These are phyloP conservation scores for Erigeron canadensis DNA, from an alignment of 129 eudicot species.

Conservation along the genomic window DNA sequence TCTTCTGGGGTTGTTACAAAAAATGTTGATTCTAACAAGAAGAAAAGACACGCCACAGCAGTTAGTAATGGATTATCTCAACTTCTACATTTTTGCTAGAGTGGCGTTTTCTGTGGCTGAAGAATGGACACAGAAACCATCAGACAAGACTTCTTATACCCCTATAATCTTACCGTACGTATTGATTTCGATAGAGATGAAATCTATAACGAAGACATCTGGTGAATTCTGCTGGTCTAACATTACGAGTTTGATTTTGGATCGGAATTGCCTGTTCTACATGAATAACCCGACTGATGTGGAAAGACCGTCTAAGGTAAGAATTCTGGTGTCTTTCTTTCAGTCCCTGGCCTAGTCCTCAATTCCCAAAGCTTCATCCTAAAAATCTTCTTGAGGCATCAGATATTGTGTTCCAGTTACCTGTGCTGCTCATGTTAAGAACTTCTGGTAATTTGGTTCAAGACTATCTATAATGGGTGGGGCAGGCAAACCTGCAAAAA, in stretches of 20 bases:
- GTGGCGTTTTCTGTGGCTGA: conserved; percentile 60
- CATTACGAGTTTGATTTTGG: conserved; percentile 43
- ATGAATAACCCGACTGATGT: conserved; percentile 37
- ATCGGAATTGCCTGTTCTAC: conserved; percentile 64
- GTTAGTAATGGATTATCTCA: conserved; percentile 40
- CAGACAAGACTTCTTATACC: conserved; percentile 47
- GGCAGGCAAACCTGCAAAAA: background rate
- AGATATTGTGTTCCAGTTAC: conserved; percentile 43
- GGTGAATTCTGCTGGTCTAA: conserved; percentile 77
- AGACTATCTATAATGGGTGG: background rate
- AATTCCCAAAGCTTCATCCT: conserved; percentile 57
- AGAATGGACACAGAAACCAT: conserved; percentile 51
- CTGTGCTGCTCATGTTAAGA: conserved; percentile 62
- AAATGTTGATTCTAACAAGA: conserved; percentile 16
- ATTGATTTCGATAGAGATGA: conserved; percentile 59
- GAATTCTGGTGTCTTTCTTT: conserved; percentile 71
- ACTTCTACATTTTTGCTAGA: conserved; percentile 69
- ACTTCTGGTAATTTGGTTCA: background rate
- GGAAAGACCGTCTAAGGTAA: conserved; percentile 55
- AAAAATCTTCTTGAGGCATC: conserved; percentile 44
- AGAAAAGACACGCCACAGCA: conserved; percentile 24
- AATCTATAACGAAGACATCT: conserved; percentile 52
- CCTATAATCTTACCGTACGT: conserved; percentile 55
- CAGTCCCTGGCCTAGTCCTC: conserved; percentile 87
- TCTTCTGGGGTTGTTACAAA: background rate